Conservation (phyloP, 2,329 filamentous ascomycete genomes). For the Aspergillus persii region DNA sequence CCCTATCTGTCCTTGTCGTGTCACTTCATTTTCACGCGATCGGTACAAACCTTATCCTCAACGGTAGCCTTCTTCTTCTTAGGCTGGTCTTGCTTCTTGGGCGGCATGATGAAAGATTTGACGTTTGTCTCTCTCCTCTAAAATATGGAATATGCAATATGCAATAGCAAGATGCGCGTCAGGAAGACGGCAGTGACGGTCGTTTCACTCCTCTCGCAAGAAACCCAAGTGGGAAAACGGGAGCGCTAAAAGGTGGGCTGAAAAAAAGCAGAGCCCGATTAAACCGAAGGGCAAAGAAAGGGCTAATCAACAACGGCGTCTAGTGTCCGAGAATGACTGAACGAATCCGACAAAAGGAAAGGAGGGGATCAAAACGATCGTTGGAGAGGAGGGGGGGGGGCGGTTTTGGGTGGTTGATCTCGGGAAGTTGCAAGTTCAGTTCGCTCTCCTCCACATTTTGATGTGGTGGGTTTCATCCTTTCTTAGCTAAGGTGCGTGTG, state of each 20-base stretch:
- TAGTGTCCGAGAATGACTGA: background rate
- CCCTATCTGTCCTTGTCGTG: background rate
- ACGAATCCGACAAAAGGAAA: background rate
- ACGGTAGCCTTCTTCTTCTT: conserved; percentile 56
- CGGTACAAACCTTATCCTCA: conserved; percentile 68
- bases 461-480: conserved; percentile 22
- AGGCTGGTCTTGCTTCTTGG: conserved; percentile 45
- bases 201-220: background rate
- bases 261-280: background rate
- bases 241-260: background rate
- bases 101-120: conserved; percentile 44
- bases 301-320: background rate
- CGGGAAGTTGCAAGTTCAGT: conserved; percentile 11
- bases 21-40: background rate
- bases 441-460: conserved; percentile 33
- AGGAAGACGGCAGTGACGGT: background rate
- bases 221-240: background rate
- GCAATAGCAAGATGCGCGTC: background rate
- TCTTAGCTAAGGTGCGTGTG: background rate
- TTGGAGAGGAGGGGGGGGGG: background rate
- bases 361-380: background rate
- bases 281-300: background rate
- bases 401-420: background rate
- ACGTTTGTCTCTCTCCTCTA: conserved; percentile 5
- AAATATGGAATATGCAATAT: conserved; percentile 8